Conservation (phyloP, 2,329 filamentous ascomycete genomes). For the Pestalotiopsis sp. region DNA sequence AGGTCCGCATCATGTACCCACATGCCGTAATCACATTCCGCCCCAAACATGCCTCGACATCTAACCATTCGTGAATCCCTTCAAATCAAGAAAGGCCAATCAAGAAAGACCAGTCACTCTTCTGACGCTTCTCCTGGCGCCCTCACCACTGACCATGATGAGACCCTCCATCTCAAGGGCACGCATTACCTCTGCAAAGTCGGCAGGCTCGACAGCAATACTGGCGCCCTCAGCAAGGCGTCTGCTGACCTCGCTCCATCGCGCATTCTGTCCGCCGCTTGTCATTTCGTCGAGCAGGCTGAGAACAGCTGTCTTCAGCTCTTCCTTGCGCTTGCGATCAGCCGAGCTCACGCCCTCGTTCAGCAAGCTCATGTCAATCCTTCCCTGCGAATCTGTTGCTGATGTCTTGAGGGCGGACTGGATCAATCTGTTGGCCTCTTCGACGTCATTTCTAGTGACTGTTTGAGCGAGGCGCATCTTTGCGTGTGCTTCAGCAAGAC, state of each 20-base stretch:
- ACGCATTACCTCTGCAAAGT: conserved; percentile 82
- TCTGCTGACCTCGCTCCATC: conserved; percentile 77
- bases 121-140: conserved; percentile 77
- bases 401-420: conserved; percentile 93
- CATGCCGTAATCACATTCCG: not conserved
- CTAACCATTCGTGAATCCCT: not conserved
- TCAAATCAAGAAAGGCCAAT: conserved; percentile 9
- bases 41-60: not conserved
- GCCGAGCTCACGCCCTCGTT: conserved; percentile 90
- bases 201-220: conserved; percentile 70
- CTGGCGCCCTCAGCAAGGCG: conserved; percentile 70
- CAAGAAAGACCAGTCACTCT: conserved; percentile 61
- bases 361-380: conserved; percentile 95
- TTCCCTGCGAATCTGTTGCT: conserved; percentile 87
- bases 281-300: conserved; percentile 79
- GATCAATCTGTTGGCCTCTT: conserved; percentile 90
- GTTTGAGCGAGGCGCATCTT: conserved; percentile 86
- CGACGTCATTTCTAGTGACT: conserved; percentile 80
- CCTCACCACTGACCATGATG: conserved; percentile 80
- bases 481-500: conserved; percentile 91
- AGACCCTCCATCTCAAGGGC: conserved; percentile 81
- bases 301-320: conserved; percentile 80
- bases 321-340: conserved; percentile 80
- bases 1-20: not conserved
- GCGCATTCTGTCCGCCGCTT: conserved; percentile 63